Evolutionary conservation across 2,329 filamentous ascomycete species (phyloP).

Genomic region (Fusarium sp.): DNA sequence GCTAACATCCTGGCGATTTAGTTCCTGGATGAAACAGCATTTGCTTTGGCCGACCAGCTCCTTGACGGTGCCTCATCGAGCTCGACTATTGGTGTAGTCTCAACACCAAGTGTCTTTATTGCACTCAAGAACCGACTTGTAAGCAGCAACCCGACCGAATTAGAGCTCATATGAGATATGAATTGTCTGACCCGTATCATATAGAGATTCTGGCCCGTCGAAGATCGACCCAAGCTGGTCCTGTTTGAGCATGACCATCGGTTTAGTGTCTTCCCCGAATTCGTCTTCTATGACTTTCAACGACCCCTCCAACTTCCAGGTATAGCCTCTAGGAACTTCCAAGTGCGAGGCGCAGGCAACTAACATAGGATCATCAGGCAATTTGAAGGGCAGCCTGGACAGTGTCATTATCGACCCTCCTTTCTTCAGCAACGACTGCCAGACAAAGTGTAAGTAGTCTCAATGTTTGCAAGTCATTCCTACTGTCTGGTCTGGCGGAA

Average conservation of each 20-base stretch:
- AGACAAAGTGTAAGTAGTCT: slow-evolving; percentile 73
- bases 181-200: slow-evolving; percentile 17
- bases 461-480: not conserved
- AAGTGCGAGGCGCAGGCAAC: not conserved
- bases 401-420: slow-evolving; percentile 82
- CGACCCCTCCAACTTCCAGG: slow-evolving; percentile 73
- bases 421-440: slow-evolving; percentile 83
- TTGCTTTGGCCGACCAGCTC: slow-evolving; percentile 71
- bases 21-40: slow-evolving; percentile 80
- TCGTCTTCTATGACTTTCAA: slow-evolving; percentile 79
- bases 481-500: not conserved
- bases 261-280: slow-evolving; percentile 80
- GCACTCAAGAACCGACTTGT: slow-evolving; percentile 76
- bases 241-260: slow-evolving; percentile 81
- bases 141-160: not conserved
- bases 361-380: slow-evolving; percentile 48
- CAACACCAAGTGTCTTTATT: slow-evolving; percentile 81
- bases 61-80: slow-evolving; percentile 68
- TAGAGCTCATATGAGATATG: not conserved
- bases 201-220: slow-evolving; percentile 38
- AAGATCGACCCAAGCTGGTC: slow-evolving; percentile 65
- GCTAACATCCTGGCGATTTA: slow-evolving; percentile 48
- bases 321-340: slow-evolving; percentile 42
- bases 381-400: slow-evolving; percentile 73
- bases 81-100: slow-evolving; percentile 75